Base-by-base conservation (phyloP, 1,139 yeast species). In the Suhomyces terraborum region DNA sequence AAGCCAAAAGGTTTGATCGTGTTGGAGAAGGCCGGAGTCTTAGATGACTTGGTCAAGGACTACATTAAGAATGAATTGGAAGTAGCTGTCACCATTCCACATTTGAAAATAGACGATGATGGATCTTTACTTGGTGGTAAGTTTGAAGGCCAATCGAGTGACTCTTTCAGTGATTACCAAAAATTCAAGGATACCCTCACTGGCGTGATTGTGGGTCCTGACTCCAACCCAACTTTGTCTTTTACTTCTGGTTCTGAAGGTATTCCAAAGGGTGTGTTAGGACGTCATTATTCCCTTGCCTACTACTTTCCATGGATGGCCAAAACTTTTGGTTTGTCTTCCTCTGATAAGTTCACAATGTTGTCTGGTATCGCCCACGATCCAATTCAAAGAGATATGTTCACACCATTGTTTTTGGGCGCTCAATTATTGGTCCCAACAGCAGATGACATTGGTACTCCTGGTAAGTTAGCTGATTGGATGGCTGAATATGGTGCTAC, bases 291-390 rank as follows among this genome's bases (percentile, higher is more conserved):
- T 64, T 91, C 98, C 1, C 74, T 93, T 50, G 96, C 98, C 1
- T 93, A 94, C 69, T 93, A 93, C 65, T 93, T 93, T 77, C 96
- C 96, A 28, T 93, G 99, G 99, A 93, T 93, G 99, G 77, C 97
- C 13, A 66, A 87, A 60, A 78, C 83, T 40, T 93, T 94, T 58
- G 80, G 82, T 32, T 75, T 93, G 36, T 77, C 86, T 25, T 86
- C 79, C 44, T 77, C 82, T 32, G 98, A 94, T 66, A 84, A 76
- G 59, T 93, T 93, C 69, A 94, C 99, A 18, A 93, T 93, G 99
- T 77, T 93, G 46, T 87, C 96, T 20, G 99, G 99, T 59, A 93
- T 93, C 62, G 99, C 99, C 0, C 99, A 93, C 61, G 99, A 93
- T 66, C 99, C 99, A 12, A 93, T 93, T 48, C 99, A 93, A 70